Evolutionary conservation across 306 rosid genomes (phyloP).

Genomic region (Chamaecrista fasciculata): DNA sequence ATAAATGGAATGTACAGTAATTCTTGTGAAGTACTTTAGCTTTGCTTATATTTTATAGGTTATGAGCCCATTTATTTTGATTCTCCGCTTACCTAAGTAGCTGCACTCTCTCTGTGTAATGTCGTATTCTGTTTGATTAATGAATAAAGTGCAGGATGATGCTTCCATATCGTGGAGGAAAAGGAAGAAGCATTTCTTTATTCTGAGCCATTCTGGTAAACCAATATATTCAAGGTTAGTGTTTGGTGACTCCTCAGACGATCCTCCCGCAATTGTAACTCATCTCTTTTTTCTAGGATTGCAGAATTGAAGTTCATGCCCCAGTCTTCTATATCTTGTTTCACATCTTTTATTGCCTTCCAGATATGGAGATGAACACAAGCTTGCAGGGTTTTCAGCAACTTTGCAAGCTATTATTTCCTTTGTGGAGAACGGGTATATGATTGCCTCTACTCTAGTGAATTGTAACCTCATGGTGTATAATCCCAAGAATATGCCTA

Average conservation of each 20-base stretch:
- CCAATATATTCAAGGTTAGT: constrained; percentile 92
- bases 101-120: constrained; percentile 25
- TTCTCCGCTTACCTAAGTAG: background rate
- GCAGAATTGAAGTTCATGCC: constrained; percentile 14
- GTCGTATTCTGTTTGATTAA: constrained; percentile 46
- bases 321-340: constrained; percentile 21
- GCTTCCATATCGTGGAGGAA: constrained; percentile 92
- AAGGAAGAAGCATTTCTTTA: constrained; percentile 88
- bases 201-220: constrained; percentile 89
- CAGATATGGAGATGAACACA: constrained; percentile 95
- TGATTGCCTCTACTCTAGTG: constrained; percentile 29
- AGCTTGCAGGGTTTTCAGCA: constrained; percentile 97
- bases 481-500: background rate
- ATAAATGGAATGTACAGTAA: background rate
- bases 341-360: constrained; percentile 28
- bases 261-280: constrained; percentile 15
- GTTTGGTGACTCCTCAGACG: constrained; percentile 11
- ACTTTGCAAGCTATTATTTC: constrained; percentile 97
- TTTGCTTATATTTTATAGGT: background rate
- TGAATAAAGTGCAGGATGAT: constrained; percentile 85
- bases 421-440: constrained; percentile 88
- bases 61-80: constrained; percentile 8
- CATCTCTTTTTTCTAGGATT: constrained; percentile 12
- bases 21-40: constrained; percentile 11
- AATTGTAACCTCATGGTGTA: constrained; percentile 12